phyloP scores from a whole-genome alignment of 2,329 filamentous ascomycete species.

The Daldinia eschscholtzii region DNA sequence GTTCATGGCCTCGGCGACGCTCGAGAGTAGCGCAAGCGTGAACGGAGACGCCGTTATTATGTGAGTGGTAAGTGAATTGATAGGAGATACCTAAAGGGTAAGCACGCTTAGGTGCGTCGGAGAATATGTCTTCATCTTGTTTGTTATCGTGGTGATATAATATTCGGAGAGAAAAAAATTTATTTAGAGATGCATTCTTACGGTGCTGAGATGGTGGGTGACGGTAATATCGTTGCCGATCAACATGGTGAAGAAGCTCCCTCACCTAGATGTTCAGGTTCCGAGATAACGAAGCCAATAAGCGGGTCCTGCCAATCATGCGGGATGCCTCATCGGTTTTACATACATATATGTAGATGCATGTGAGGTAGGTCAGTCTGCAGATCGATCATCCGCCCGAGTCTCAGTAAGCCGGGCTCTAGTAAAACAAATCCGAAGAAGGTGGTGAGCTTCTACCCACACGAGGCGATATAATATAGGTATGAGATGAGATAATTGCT shows the following conservation, averaged over 20 bases:
- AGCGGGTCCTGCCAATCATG: constrained; percentile 20
- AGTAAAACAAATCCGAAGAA: constrained; percentile 11
- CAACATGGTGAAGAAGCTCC: constrained; percentile 27
- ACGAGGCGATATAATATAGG: constrained; percentile 15
- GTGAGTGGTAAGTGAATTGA: constrained; percentile 10
- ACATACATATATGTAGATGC: constrained; percentile 21
- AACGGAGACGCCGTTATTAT: constrained; percentile 25
- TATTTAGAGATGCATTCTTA: constrained; percentile 25
- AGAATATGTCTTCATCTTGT: not conserved
- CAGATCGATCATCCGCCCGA: constrained; percentile 35
- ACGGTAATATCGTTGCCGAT: constrained; percentile 31
- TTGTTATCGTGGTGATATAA: constrained; percentile 3
- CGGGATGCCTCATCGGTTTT: constrained; percentile 26
- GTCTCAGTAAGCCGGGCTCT: constrained; percentile 23
- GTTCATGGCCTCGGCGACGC: constrained; percentile 8
- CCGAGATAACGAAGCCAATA: constrained; percentile 23
- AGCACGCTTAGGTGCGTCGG: not conserved
- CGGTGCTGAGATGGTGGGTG: constrained; percentile 26
- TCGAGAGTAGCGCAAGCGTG: constrained; percentile 10
- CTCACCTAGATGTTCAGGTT: constrained; percentile 18
- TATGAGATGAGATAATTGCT: constrained; percentile 15
- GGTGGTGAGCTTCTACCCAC: constrained; percentile 29
- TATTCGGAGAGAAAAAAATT: constrained; percentile 1
- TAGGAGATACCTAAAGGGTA: not conserved
- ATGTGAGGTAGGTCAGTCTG: constrained; percentile 17